Evolutionary conservation across 2,329 filamentous ascomycete species (phyloP), one percentile per base, ranked within the genome.

Genomic region (Neonectria punicea): DNA sequence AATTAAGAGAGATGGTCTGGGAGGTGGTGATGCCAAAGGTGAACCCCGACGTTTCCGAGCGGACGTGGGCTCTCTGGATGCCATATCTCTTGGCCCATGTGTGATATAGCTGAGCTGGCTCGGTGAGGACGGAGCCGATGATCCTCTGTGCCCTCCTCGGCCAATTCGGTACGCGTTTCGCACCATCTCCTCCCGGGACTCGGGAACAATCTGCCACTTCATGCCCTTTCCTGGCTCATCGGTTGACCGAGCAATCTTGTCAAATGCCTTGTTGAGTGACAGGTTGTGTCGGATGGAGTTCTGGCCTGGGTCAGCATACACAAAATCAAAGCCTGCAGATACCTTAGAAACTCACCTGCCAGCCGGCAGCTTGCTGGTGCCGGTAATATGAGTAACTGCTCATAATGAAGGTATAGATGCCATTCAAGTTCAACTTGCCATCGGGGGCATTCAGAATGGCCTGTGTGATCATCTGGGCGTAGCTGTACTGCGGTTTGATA

Each of bases 221-320:
- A 98, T 98, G 30, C 96, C 96, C 78, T 99, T 99, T 13, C 96
- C 96, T 22, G 96, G 96, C 77, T 99, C 96, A 72, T 98, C 93
- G 0, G 94, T 97, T 16, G 93, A 91, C 51, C 96, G 90, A 3
- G 96, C 92, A 9, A 97, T 92, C 79, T 99, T 99, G 73, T 94
- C 90, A 75, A 99, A 99, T 0, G 92, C 90, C 77, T 98, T 97
- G 79, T 97, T 98, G 46, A 99, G 82, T 1, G 96, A 98, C 14
- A 99, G 81, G 73, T 99, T 99, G 78, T 99, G 96, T 13, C 96
- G 91, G 70, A 99, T 99, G 0, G 94, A 98, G 78, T 99, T 99
- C 89, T 93, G 49, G 30, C 11, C 8, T 6, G 3, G 7, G 65
- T 76, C 51, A 77, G 67, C 47, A 46, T 20, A 59, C 25, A 18